Evolutionary conservation across 495 filamentous ascomycete genomes (phyloP).

Genomic region (Penicillium egyptiacum): DNA sequence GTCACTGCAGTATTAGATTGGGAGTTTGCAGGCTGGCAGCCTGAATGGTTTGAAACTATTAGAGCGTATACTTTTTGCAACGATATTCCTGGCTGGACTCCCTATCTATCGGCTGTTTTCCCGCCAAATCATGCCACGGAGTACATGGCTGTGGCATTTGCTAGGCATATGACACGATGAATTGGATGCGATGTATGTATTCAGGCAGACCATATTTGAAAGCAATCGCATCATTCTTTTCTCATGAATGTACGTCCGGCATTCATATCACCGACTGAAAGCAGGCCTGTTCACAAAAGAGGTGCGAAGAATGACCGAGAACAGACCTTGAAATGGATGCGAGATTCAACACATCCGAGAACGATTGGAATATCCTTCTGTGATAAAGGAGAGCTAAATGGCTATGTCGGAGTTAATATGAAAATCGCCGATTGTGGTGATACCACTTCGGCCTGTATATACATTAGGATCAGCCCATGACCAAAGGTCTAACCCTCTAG

Average conservation of each 20-base stretch:
- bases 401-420: not conserved
- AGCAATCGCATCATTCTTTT: not conserved
- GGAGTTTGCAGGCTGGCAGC: slow-evolving; percentile 6
- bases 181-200: not conserved
- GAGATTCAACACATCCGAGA: not conserved
- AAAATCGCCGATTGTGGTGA: not conserved
- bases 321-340: not conserved
- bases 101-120: slow-evolving; percentile 2
- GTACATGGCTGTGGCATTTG: slow-evolving; percentile 6
- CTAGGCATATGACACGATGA: not conserved
- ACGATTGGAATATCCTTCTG: not conserved
- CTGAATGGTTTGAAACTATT: slow-evolving; percentile 3
- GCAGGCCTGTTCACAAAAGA: not conserved
- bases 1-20: slow-evolving; percentile 8
- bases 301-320: not conserved
- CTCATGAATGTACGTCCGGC: not conserved
- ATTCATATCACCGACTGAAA: not conserved
- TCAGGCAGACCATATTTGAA: not conserved
- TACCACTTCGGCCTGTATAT: not conserved
- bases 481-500: not conserved
- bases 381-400: not conserved
- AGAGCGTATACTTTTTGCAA: slow-evolving; percentile 2
- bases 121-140: slow-evolving; percentile 5
- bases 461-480: not conserved
- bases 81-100: slow-evolving; percentile 5